Evolutionary conservation across 306 rosid genomes (phyloP), one percentile per base, ranked within the genome.

Genomic region (Castanea sativa): DNA sequence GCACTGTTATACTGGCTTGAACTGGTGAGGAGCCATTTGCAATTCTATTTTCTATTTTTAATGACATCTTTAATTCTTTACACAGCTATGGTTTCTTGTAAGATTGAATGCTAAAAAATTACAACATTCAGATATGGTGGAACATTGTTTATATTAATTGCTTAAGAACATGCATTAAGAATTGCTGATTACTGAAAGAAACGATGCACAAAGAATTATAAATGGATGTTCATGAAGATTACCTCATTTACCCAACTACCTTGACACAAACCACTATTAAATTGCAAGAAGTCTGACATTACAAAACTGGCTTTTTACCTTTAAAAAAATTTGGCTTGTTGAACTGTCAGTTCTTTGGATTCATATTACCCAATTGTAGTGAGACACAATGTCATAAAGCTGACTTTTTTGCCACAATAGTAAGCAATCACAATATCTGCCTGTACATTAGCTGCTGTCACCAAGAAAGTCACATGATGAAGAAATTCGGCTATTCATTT

Each of bases 1-100:
- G 71, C 98, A 95, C 84, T 55, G 84, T 30, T 81, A 51, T 76
- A 86, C 90, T 68, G 99, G 99, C 25, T 77, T 93, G 79, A 88
- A 89, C 73, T 95, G 99, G 99, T 89, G 85, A 87, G 94, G 77
- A 75, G 11, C 38, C 77, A 29, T 56, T 74, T 73, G 41, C 59
- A 1, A 19, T 30, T 55, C 29, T 57, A 33, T 15, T 38, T 25
- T 25, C 5, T 33, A 12, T 30, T 33, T 67, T 35, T 18, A 33
- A 35, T 67, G 72, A 19, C 25, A 10, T 67, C n/a, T 41, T 41
- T 41, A 41, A 41, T 41, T 67, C 38, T 67, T 18, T 35, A 20
- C 19, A 35, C 45, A 14, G 11, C 20, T 35, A 33, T 67, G 16
- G 52, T 67, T 67, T 67, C 51, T 9, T 9, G 27, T 67, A 35